phyloP scores from a whole-genome alignment of 2,329 filamentous ascomycete species.

The Claviceps africana region DNA sequence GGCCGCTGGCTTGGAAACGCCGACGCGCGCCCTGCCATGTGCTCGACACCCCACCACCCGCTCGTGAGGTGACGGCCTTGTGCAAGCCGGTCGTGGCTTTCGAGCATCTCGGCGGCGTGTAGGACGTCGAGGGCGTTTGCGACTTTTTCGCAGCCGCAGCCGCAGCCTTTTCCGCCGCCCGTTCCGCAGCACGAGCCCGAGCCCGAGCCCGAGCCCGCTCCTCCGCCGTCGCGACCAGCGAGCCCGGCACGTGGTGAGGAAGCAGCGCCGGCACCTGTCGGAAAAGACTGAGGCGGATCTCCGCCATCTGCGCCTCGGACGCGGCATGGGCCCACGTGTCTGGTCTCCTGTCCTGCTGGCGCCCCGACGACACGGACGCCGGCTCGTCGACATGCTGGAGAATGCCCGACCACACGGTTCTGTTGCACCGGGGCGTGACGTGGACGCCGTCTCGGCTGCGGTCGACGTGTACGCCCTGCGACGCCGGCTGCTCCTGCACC shows the following conservation, averaged over 20 bases:
- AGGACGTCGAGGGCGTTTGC: not conserved
- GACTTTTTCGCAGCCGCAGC: no score
- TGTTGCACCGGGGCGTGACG: conserved; percentile 2
- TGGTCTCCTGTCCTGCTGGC: not conserved
- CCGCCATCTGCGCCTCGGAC: not conserved
- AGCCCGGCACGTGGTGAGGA: conserved; percentile 2
- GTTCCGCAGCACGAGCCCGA: not conserved
- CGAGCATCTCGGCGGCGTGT: not conserved
- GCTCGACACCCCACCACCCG: not conserved
- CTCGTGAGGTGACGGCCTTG: not conserved
- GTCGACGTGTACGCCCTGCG: not conserved
- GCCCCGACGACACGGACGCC: not conserved
- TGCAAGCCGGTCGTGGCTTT: not conserved
- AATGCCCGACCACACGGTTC: conserved; percentile 3
- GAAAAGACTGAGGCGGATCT: not conserved
- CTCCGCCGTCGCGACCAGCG: not conserved
- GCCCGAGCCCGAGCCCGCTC: conserved; percentile 1
- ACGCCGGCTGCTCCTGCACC: not conserved
- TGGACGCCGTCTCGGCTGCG: not conserved
- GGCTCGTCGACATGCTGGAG: not conserved
- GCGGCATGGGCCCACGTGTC: not conserved
- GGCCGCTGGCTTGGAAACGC: not conserved
- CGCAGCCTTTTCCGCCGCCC: not conserved
- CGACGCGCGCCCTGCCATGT: not conserved
- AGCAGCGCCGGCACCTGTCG: conserved; percentile 3